Conservation (phyloP, 2,329 filamentous ascomycete species). For the Dendryphion nanum region DNA sequence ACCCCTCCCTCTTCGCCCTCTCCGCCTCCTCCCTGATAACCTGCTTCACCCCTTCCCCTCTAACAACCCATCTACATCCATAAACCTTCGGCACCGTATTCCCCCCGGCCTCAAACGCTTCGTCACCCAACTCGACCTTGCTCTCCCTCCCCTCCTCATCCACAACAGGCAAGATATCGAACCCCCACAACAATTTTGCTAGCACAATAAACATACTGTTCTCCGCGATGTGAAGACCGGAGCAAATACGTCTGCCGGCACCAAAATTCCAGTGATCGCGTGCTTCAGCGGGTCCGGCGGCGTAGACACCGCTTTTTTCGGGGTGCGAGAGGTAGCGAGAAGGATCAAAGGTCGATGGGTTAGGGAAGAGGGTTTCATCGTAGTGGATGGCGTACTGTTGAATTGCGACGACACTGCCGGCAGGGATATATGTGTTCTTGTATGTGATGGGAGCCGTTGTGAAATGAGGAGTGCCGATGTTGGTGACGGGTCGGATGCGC, state of each 20-base stretch:
- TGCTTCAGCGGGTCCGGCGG: conserved; percentile 32
- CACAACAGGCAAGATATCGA: conserved; percentile 43
- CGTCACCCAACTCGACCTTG: conserved; percentile 34
- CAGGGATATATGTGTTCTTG: conserved; percentile 45
- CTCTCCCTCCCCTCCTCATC: conserved; percentile 37
- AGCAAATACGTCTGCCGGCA: conserved; percentile 45
- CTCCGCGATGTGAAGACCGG: conserved; percentile 44
- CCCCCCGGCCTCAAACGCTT: conserved; percentile 30
- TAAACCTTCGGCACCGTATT: conserved; percentile 36
- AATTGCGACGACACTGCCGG: conserved; percentile 34
- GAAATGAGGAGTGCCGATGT: conserved; percentile 36
- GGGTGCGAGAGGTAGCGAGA: conserved; percentile 42
- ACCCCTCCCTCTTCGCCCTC: conserved; percentile 28
- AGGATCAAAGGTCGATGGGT: conserved; percentile 43
- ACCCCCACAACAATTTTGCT: conserved; percentile 49
- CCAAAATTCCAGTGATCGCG: conserved; percentile 40
- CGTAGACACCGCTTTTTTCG: conserved; percentile 29
- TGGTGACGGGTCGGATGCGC: conserved; percentile 34
- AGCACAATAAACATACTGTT: conserved; percentile 43
- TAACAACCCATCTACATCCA: conserved; percentile 20
- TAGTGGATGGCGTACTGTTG: conserved; percentile 36
- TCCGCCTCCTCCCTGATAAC: conserved; percentile 26
- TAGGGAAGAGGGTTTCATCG: conserved; percentile 34
- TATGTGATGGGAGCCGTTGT: conserved; percentile 39
- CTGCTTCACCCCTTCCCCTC: conserved; percentile 17